A percentile compares a stretch with the other conserved stretches of the same genome.
Conservation (phyloP, 805 yeast genomes). For the Nakazawaea anatomiae region DNA sequence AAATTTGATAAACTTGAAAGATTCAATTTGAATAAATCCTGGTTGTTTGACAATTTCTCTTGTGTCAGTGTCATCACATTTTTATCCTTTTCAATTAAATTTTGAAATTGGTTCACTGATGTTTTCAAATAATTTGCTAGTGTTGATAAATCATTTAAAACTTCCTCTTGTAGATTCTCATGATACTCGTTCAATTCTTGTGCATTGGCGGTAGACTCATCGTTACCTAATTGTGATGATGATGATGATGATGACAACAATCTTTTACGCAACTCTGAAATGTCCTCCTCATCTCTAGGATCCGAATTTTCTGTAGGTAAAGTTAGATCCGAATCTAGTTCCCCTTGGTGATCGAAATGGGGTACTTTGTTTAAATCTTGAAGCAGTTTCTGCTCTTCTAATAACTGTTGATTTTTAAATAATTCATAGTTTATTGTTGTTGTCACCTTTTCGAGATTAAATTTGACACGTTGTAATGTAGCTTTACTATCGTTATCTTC, state of each 20-base stretch:
- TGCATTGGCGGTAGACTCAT: background rate
- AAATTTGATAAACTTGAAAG: background rate
- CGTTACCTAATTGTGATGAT: background rate
- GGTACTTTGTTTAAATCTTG: background rate
- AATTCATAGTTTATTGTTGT: constrained; percentile 5
- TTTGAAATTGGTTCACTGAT: background rate
- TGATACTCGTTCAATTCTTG: constrained; percentile 6
- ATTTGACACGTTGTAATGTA: background rate
- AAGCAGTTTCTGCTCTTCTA: background rate
- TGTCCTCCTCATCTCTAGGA: constrained; percentile 3
- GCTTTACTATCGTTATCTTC: background rate
- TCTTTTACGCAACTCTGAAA: constrained; percentile 9
- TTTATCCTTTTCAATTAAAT: constrained; percentile 1
- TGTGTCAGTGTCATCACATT: background rate
- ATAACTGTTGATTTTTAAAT: constrained; percentile 2
- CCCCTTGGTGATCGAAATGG: background rate
- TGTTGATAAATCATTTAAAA: constrained; percentile 3
- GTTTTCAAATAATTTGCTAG: constrained; percentile 1
- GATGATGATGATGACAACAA: background rate
- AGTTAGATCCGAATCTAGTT: too few relatives aligned
- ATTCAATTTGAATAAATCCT: background rate
- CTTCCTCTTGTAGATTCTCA: constrained; percentile 7
- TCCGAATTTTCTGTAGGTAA: too few relatives aligned
- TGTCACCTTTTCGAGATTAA: background rate
- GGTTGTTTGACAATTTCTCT: constrained; percentile 1